Base-by-base conservation (phyloP, 2,329 filamentous ascomycete genomes). In the Fusarium pilosicola region DNA sequence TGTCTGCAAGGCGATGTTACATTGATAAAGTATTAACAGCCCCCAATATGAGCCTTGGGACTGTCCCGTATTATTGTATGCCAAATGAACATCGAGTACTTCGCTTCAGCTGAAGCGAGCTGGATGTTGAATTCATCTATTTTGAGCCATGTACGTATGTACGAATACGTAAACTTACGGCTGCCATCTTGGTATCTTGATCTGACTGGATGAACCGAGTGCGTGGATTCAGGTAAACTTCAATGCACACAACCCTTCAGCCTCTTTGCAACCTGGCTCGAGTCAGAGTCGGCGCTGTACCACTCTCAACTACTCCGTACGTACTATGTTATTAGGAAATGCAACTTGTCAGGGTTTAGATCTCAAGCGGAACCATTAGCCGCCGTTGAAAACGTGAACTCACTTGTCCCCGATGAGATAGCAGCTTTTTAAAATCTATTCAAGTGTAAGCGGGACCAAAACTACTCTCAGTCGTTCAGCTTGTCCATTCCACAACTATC, bases 231-330 rank as follows among this genome's bases (percentile, higher is more conserved):
- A 38, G 18, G n/a, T 20, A 14, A 20, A 15, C 30, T 24, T 20
- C 22, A 51, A 20, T 34, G 17, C 22, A 34, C 17, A 20, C 17
- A 44, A 24, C 34, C 20, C 32, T 38, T n/a, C 20, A 44, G 28
- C 26, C 34, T 36, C 26, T 18, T 34, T 28, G 13, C 14, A 42
- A 54, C 65, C 52, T 65, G 58, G n/a, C 26, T 46, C 26, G 32
- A 52, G 49, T 36, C 41, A n/a, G 38, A 34, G 58, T 67, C 67
- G 42, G 66, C 57, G 62, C 54, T 60, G 57, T 49, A 44, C 36
- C 24, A 41, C 26, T 61, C 38, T 28, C 30, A 18, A 34, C 48
- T 24, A 34, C 14, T 7, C 32, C 32, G 32, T 34, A 34, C 32
- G 32, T 34, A 32, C 30, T 34, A 20, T 24, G 22, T 18, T 14